These are phyloP conservation scores for Leccinellum albellum DNA, from an alignment of 768 basidiomycete species.

Conservation along the genomic window DNA sequence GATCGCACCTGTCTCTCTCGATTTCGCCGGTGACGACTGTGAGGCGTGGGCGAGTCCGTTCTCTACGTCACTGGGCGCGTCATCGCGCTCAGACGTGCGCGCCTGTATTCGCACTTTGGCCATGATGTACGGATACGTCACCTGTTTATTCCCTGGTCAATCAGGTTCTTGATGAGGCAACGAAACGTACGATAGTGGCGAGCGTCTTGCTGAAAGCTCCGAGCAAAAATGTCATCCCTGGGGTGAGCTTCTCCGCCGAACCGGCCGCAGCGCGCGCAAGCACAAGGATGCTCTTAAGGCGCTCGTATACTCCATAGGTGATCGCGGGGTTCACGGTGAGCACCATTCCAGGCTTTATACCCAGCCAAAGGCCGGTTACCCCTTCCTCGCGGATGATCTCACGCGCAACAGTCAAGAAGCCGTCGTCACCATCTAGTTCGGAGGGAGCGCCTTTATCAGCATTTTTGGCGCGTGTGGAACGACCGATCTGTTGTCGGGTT, in stretches of 20 bases:
- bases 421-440: conserved; percentile 45
- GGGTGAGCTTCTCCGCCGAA: conserved; percentile 59
- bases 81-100: conserved; percentile 55
- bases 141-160: conserved; percentile 40
- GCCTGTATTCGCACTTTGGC: conserved; percentile 96
- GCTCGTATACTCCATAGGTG: conserved; percentile 93
- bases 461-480: conserved; percentile 18
- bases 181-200: conserved; percentile 76
- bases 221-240: conserved; percentile 76
- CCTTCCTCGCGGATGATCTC: conserved; percentile 92
- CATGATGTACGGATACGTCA: conserved; percentile 95
- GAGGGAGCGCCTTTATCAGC: neutral
- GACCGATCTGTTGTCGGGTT: conserved; percentile 91
- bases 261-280: conserved; percentile 47
- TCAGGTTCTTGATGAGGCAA: neutral
- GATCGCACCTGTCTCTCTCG: conserved; percentile 67
- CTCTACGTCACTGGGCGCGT: conserved; percentile 25
- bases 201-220: conserved; percentile 93
- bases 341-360: conserved; percentile 88
- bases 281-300: conserved; percentile 74
- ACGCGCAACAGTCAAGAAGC: conserved; percentile 72
- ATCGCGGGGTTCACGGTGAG: conserved; percentile 97
- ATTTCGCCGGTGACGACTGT: conserved; percentile 14
- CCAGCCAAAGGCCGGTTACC: conserved; percentile 85
- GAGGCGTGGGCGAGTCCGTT: conserved; percentile 16